Percentiles rank a stretch among this genome's conserved stretches.
Conservation (phyloP, 345 rosid species). For the Litchi chinensis region DNA sequence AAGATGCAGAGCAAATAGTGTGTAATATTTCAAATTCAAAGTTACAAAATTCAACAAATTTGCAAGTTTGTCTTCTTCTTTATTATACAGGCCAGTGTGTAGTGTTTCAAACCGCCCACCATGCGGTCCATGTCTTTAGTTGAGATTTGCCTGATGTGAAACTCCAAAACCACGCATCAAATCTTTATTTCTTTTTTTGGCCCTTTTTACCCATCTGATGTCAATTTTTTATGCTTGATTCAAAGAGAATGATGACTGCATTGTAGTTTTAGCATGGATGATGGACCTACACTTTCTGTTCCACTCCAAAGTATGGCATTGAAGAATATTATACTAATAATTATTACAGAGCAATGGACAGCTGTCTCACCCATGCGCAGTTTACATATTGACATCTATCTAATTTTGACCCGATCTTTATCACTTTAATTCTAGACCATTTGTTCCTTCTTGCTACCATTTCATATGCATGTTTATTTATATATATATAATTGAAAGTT, state of each 20-base stretch:
- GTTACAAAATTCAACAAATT: not conserved
- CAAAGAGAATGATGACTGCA: conserved; percentile 10
- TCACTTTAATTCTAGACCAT: not conserved
- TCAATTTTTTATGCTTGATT: not conserved
- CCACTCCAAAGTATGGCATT: not conserved
- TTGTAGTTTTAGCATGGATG: not conserved
- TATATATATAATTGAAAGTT: too few relatives aligned
- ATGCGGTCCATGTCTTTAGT: not conserved
- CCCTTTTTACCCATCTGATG: not conserved
- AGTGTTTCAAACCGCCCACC: not conserved
- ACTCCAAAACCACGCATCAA: not conserved
- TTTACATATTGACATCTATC: not conserved
- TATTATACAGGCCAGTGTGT: not conserved
- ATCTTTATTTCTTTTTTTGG: too few relatives aligned
- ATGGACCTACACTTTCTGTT: not conserved
- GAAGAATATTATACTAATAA: not conserved
- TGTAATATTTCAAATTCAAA: not conserved
- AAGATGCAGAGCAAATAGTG: not conserved
- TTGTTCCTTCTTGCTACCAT: not conserved
- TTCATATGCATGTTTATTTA: not conserved
- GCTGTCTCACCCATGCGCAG: conserved; percentile 31
- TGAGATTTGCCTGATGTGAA: not conserved
- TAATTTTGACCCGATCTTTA: not conserved
- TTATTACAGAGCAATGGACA: conserved; percentile 11
- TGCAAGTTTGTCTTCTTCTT: not conserved